Conservation (phyloP, 306 rosid genomes). For the Begonia masoniana region DNA sequence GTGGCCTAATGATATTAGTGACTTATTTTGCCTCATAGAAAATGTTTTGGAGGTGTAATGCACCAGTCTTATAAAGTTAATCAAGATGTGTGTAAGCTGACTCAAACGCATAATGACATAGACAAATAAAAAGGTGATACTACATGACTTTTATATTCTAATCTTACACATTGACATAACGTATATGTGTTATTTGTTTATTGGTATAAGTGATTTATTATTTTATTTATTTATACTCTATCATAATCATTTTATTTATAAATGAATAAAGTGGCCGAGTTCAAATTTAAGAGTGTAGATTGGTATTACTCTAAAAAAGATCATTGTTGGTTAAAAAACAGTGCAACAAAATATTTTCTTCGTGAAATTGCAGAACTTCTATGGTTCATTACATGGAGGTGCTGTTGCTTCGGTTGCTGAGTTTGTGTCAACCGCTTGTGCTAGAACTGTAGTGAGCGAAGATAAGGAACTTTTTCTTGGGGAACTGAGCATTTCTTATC, state of each 20-base stretch:
- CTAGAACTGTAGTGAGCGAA: conserved; percentile 25
- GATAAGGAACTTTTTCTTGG: conserved; percentile 34
- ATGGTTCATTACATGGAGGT: conserved; percentile 28
- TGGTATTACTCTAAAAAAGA: neutral
- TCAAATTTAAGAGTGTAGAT: too few relatives aligned
- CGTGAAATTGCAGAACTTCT: conserved; percentile 24
- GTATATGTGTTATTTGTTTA: neutral
- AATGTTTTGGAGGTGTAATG: too few relatives aligned
- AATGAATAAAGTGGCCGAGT: too few relatives aligned
- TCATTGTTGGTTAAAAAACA: neutral
- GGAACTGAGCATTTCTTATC: conserved; percentile 37
- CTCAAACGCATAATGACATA: too few relatives aligned
- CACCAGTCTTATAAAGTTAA: too few relatives aligned
- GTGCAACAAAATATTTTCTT: neutral
- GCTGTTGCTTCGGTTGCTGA: conserved; percentile 35
- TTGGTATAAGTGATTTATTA: neutral
- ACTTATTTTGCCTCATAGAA: too few relatives aligned
- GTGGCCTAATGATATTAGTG: too few relatives aligned
- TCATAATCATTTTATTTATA: too few relatives aligned
- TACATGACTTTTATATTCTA: too few relatives aligned
- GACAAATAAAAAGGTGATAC: too few relatives aligned
- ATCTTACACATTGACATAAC: neutral
- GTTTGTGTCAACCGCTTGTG: conserved; percentile 27
- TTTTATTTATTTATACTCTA: neutral
- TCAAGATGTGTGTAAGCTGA: too few relatives aligned